Evolutionary conservation across 2,329 filamentous ascomycete genomes (phyloP).

Genomic region (Fonsecaea pugnacius): DNA sequence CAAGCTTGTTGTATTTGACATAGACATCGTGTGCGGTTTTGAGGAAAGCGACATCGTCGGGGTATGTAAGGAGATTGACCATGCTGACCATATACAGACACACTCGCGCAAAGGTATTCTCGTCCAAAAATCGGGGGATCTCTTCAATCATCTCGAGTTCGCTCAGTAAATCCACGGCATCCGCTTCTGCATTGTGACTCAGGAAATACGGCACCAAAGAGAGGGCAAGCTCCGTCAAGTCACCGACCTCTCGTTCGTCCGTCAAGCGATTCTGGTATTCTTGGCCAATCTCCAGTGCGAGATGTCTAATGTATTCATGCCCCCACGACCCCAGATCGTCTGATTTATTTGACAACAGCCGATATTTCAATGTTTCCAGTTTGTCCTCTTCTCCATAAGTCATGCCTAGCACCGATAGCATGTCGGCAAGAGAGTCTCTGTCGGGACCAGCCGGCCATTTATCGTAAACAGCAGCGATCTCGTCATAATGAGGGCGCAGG

Average conservation of each 20-base stretch:
- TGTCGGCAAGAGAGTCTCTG: conserved; percentile 80
- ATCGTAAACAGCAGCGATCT: conserved; percentile 83
- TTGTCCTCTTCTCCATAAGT: conserved; percentile 96
- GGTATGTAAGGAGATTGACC: conserved; percentile 96
- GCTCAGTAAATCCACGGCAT: conserved; percentile 95
- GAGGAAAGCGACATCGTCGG: conserved; percentile 95
- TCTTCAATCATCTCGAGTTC: conserved; percentile 97
- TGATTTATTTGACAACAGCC: conserved; percentile 72
- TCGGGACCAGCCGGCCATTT: conserved; percentile 82
- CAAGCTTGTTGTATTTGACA: conserved; percentile 86
- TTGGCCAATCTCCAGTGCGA: conserved; percentile 93
- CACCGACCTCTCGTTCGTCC: conserved; percentile 79
- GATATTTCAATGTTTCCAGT: conserved; percentile 94
- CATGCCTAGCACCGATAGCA: conserved; percentile 97
- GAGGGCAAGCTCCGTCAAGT: conserved; percentile 82
- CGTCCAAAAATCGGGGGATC: conserved; percentile 85
- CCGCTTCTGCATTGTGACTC: conserved; percentile 95
- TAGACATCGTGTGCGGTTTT: conserved; percentile 93
- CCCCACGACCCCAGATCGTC: conserved; percentile 97
- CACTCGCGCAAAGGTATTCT: conserved; percentile 89
- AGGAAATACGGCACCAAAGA: conserved; percentile 91
- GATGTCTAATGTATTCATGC: conserved; percentile 95
- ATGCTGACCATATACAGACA: conserved; percentile 99
- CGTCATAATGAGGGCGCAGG: conserved; percentile 92
- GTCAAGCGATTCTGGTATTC: conserved; percentile 88